Evolutionary conservation across 2,329 filamentous ascomycete genomes (phyloP), one percentile per base, ranked within the genome.

Genomic region (Decorospora gaudefroyi): DNA sequence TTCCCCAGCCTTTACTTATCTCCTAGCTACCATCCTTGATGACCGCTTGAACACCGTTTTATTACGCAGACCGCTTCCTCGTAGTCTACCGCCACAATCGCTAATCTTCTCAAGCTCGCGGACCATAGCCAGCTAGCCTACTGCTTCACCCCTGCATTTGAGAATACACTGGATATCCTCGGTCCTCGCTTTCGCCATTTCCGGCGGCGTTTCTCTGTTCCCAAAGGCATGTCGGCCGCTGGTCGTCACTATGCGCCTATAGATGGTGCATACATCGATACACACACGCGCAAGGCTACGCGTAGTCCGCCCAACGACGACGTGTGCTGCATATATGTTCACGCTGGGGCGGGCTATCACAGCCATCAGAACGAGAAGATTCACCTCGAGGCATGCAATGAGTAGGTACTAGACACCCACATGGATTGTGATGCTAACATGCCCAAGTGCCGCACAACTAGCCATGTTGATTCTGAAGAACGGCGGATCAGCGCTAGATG

Each of bases 291-390:
- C 35, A 76, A 76, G 63, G 73, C 74, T 37, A 57, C 59, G 39
- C 61, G 61, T 49, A 71, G 63, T 50, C 64, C 67, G 37, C 58
- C 64, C 32, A 68, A 68, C 12, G 71, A 74, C 18, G 75, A 80
- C 53, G 73, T 83, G 7, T 83, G 83, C 44, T 90, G 90, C 46
- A 92, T 99, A 38, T 97, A 96, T 69, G 86, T 99, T 30, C 93
- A 99, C 71, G 93, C 92, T 25, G 93, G 93, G 22, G 93, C 93
- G 11, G 93, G 93, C 3, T 99, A 89, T 62, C 93, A 99, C 69
- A 96, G 90, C 65, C 76, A 82, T 16, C 82, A 87, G 48, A 97
- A 97, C 65, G 91, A 99, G 68, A 77, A 79, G 42, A 78, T 88
- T 25, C 93, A 99, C 65, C 80, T 99, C 7, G 78, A 85, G 62